Evolutionary conservation across 371 early-diverging fungal genomes (phyloP).

Genomic region (Parasitella parasitica): DNA sequence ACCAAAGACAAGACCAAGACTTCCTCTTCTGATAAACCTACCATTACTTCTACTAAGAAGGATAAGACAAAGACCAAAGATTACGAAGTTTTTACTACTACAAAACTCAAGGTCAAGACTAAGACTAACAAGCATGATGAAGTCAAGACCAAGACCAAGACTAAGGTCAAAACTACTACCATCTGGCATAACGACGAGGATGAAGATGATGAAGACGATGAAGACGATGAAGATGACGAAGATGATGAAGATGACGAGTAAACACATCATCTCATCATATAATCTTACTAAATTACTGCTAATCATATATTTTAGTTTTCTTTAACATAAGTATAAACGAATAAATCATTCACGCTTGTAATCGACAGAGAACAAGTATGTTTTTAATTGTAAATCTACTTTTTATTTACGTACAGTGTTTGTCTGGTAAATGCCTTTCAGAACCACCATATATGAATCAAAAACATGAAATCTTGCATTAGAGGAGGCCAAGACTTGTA

Average conservation of each 20-base stretch:
- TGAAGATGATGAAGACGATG: too few species aligned
- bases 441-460: too few species aligned
- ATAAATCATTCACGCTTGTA: too few species aligned
- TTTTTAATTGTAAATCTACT: too few species aligned
- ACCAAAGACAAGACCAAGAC: not conserved
- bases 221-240: too few species aligned
- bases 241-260: not conserved
- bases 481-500: too few species aligned
- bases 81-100: not conserved
- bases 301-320: not conserved
- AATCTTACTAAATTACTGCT: not conserved
- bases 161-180: not conserved
- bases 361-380: too few species aligned
- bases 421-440: too few species aligned
- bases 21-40: not conserved
- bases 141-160: not conserved
- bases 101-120: not conserved
- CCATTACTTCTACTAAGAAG: not conserved
- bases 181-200: not conserved
- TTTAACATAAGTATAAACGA: not conserved
- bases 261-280: not conserved
- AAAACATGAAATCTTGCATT: too few species aligned
- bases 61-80: not conserved
- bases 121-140: not conserved
- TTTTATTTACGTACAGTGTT: too few species aligned